Percentiles rank a stretch among this genome's conserved stretches.
Evolutionary conservation across 257 asterid species (phyloP).

Genomic region (Solanum chiquidenum): DNA sequence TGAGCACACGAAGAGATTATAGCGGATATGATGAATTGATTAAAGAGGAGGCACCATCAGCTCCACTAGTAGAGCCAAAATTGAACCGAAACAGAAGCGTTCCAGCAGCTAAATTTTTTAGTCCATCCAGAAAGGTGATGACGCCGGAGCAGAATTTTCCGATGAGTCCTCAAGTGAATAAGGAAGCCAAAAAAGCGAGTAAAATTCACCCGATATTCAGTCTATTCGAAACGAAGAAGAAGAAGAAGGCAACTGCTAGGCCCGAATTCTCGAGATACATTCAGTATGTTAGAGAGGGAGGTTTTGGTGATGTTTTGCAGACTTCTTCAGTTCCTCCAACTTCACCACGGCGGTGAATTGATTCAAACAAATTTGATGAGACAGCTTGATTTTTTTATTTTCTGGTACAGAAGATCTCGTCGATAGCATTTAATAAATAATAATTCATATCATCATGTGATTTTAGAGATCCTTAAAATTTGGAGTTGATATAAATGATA

Average conservation of each 20-base stretch:
- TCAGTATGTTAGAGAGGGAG: conserved; percentile 64
- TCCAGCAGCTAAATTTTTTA: neutral
- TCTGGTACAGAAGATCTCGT: neutral
- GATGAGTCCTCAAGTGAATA: neutral
- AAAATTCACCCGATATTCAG: conserved; percentile 12
- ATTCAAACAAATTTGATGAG: neutral
- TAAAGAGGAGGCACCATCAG: neutral
- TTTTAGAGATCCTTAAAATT: neutral
- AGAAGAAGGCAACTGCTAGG: conserved; percentile 50
- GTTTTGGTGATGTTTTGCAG: conserved; percentile 25
- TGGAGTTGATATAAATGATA: neutral
- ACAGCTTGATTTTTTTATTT: neutral
- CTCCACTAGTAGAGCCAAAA: neutral
- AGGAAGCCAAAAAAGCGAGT: conserved; percentile 1
- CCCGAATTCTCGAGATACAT: conserved; percentile 74
- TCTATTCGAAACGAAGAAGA: conserved; percentile 7
- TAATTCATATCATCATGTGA: neutral
- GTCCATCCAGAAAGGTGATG: neutral
- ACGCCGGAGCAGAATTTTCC: neutral
- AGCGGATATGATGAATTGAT: conserved; percentile 2
- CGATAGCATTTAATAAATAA: neutral
- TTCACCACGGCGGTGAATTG: neutral
- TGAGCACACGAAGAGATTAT: conserved; percentile 4
- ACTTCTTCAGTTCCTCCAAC: conserved; percentile 1
- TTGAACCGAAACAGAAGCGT: conserved; percentile 3